Conservation (phyloP, 2,329 filamentous ascomycete genomes). For the Aureobasidium sp. region DNA sequence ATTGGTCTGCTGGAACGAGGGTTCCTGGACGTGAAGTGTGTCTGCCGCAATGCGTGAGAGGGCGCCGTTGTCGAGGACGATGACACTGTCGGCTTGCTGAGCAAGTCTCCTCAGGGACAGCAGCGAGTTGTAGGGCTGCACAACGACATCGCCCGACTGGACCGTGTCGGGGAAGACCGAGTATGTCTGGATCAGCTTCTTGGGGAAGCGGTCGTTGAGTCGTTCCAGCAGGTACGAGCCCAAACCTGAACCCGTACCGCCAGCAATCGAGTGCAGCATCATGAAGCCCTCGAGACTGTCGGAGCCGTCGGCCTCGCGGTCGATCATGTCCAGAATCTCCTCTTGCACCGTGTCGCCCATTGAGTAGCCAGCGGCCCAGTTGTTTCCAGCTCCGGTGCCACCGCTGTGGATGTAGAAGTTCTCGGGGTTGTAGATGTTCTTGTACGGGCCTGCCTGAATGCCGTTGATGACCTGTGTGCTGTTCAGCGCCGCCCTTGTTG, state of each 20-base stretch:
- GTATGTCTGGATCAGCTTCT: conserved; percentile 98
- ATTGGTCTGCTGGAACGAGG: conserved; percentile 95
- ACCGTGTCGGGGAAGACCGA: conserved; percentile 95
- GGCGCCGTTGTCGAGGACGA: conserved; percentile 93
- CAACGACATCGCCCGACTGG: conserved; percentile 80
- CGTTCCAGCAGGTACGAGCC: conserved; percentile 91
- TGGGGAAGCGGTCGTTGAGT: conserved; percentile 94
- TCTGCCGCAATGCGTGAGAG: conserved; percentile 90
- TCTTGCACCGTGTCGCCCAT: conserved; percentile 87
- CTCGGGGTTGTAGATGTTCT: conserved; percentile 98
- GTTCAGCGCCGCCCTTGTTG: background rate
- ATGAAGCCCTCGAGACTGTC: conserved; percentile 98
- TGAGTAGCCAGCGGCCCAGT: conserved; percentile 95
- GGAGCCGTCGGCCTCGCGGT: conserved; percentile 94
- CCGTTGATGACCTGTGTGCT: conserved; percentile 64
- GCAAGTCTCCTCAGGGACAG: conserved; percentile 84
- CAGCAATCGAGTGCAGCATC: conserved; percentile 96
- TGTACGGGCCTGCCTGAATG: conserved; percentile 90
- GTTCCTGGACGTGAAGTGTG: conserved; percentile 86
- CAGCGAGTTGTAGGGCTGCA: conserved; percentile 96
- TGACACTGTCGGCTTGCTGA: conserved; percentile 94
- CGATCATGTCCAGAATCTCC: conserved; percentile 99
- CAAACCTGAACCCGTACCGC: conserved; percentile 90
- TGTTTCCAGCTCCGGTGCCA: conserved; percentile 90
- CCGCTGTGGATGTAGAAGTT: conserved; percentile 97